These are phyloP conservation scores for Coemansia sp. DNA, from an alignment of 192 early-diverging fungal species.

Conservation along the genomic window DNA sequence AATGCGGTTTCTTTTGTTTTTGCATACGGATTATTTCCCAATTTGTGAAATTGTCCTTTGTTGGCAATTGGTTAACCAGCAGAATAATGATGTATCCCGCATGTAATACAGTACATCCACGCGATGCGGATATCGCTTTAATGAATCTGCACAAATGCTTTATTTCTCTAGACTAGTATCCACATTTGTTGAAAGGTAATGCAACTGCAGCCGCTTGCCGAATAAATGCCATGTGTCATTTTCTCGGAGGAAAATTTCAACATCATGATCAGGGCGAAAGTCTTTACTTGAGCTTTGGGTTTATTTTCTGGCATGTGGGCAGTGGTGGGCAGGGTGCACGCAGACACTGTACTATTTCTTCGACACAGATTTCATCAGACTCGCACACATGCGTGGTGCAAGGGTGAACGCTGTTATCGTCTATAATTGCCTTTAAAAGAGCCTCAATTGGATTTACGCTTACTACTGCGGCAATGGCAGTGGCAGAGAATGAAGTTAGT, in stretches of 20 bases:
- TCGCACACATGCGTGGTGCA: constrained; percentile 13
- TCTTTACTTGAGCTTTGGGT: background rate
- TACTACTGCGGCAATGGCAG: background rate
- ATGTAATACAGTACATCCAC: too few species aligned
- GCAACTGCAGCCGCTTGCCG: background rate
- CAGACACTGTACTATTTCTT: constrained; percentile 25
- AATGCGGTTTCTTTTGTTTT: too few species aligned
- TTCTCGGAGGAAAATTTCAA: too few species aligned
- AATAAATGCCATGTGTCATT: background rate
- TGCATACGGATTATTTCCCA: too few species aligned
- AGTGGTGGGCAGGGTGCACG: constrained; percentile 29
- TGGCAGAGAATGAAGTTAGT: background rate
- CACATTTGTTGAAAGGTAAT: too few species aligned
- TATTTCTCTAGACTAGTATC: too few species aligned
- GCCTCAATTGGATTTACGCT: background rate
- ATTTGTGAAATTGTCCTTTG: too few species aligned
- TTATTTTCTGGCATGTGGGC: constrained; percentile 15
- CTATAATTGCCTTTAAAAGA: background rate
- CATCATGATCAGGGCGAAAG: too few species aligned
- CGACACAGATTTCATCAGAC: constrained; percentile 17
- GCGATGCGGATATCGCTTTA: too few species aligned
- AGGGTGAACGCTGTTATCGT: constrained; percentile 12
- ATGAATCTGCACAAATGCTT: too few species aligned
- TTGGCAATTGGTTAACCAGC: background rate
- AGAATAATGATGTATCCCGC: background rate